Conservation (phyloP, 2,329 filamentous ascomycete species). For the Clonostachys rosea region DNA sequence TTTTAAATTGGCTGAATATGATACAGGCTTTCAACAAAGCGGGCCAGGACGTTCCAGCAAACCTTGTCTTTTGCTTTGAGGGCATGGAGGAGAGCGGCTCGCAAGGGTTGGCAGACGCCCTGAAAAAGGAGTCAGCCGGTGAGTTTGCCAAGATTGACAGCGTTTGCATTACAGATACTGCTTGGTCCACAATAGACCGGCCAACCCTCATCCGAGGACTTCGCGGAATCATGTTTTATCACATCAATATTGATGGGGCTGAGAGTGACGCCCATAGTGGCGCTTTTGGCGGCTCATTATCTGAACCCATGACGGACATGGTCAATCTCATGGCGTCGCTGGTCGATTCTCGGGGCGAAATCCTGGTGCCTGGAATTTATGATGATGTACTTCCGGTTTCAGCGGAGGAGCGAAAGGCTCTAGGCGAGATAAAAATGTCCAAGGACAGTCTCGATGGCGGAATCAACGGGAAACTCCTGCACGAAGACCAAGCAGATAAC, state of each 20-base stretch:
- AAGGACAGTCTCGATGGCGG: constrained; percentile 96
- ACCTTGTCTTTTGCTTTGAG: constrained; percentile 98
- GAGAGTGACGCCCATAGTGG: constrained; percentile 93
- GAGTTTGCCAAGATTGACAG: constrained; percentile 96
- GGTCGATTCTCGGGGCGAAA: constrained; percentile 87
- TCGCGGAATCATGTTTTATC: constrained; percentile 97
- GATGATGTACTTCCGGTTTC: constrained; percentile 90
- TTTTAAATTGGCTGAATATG: constrained; percentile 95
- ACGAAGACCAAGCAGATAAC: constrained; percentile 81
- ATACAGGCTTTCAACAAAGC: constrained; percentile 98
- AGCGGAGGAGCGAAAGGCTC: constrained; percentile 81
- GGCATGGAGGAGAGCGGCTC: constrained; percentile 99
- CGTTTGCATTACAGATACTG: constrained; percentile 98
- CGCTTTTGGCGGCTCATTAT: constrained; percentile 92
- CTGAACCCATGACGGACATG: constrained; percentile 99
- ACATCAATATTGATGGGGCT: constrained; percentile 82
- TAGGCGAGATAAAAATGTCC: constrained; percentile 85
- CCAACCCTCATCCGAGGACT: constrained; percentile 97
- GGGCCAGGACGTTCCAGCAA: constrained; percentile 90
- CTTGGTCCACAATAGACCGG: constrained; percentile 99
- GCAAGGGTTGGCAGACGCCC: constrained; percentile 92
- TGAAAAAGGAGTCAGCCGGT: constrained; percentile 83
- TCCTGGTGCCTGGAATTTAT: constrained; percentile 87
- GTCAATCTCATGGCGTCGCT: constrained; percentile 76
- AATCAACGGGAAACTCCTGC: constrained; percentile 81